phyloP scores from a whole-genome alignment of 2,329 filamentous ascomycete species.

The Helotiales sp. region DNA sequence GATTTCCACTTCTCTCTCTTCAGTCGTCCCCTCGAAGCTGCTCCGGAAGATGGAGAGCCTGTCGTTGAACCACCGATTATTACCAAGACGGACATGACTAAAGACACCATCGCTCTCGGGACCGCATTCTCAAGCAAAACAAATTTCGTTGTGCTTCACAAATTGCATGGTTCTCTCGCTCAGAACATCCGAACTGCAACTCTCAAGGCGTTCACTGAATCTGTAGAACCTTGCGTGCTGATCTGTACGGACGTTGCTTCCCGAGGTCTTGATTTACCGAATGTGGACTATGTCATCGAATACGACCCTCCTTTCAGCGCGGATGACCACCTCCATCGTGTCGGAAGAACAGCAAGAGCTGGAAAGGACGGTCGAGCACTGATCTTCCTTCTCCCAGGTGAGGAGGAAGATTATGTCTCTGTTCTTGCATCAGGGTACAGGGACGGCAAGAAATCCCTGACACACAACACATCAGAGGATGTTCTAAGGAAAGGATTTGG shows the following conservation, averaged over 20 bases:
- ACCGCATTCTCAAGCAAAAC: constrained; percentile 75
- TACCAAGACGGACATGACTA: constrained; percentile 46
- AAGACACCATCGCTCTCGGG: constrained; percentile 69
- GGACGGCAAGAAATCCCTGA: constrained; percentile 67
- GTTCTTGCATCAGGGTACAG: constrained; percentile 49
- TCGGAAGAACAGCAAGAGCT: constrained; percentile 92
- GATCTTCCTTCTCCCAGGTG: constrained; percentile 88
- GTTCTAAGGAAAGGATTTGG: constrained; percentile 70
- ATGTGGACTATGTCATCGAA: constrained; percentile 92
- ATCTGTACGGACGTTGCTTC: constrained; percentile 96
- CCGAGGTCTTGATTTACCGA: constrained; percentile 91
- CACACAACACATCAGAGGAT: constrained; percentile 66
- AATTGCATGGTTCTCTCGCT: constrained; percentile 88
- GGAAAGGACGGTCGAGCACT: constrained; percentile 85
- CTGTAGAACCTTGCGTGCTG: constrained; percentile 77
- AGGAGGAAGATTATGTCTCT: constrained; percentile 87
- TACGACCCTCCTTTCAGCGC: constrained; percentile 95
- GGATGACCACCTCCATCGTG: constrained; percentile 91
- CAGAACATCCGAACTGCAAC: constrained; percentile 89
- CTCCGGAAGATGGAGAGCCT: constrained; percentile 42
- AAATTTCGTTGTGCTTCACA: constrained; percentile 80
- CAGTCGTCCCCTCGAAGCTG: constrained; percentile 43
- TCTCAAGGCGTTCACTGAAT: constrained; percentile 76
- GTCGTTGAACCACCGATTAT: constrained; percentile 41
- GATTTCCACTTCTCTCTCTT: constrained; percentile 95